These are phyloP conservation scores for Talaromyces sp. DNA, from an alignment of 2,329 filamentous ascomycete species.

Conservation along the genomic window DNA sequence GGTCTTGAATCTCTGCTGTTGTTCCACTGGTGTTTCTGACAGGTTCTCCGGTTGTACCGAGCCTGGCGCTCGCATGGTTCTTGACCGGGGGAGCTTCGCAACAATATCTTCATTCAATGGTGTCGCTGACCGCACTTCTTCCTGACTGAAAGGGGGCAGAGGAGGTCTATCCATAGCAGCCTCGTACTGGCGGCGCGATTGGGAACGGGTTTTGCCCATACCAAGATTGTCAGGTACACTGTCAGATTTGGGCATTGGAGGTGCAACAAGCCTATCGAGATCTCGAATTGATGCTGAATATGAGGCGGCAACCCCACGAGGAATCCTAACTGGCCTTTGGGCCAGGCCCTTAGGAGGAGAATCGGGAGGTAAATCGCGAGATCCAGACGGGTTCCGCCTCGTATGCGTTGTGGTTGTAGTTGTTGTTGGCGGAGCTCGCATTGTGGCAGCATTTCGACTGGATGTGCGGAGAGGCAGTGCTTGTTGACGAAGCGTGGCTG, in stretches of 20 bases:
- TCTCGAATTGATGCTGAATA: slow-evolving; percentile 37
- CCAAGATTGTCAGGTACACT: slow-evolving; percentile 35
- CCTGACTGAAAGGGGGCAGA: slow-evolving; percentile 22
- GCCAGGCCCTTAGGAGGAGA: slow-evolving; percentile 35
- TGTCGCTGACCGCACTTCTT: slow-evolving; percentile 26
- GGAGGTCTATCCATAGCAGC: slow-evolving; percentile 27
- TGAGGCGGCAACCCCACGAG: slow-evolving; percentile 36
- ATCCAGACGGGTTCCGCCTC: slow-evolving; percentile 14
- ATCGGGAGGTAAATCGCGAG: slow-evolving; percentile 10
- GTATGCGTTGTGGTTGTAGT: slow-evolving; percentile 15
- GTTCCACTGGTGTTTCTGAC: slow-evolving; percentile 17
- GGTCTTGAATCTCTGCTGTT: slow-evolving; percentile 10
- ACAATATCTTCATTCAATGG: slow-evolving; percentile 12
- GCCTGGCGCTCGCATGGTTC: slow-evolving; percentile 13
- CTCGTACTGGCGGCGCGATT: slow-evolving; percentile 39
- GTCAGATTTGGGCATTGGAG: slow-evolving; percentile 33
- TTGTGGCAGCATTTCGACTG: slow-evolving; percentile 29
- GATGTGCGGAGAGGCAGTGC: slow-evolving; percentile 37
- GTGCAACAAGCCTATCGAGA: slow-evolving; percentile 28
- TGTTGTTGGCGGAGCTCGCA: slow-evolving; percentile 25
- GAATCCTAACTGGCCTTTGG: slow-evolving; percentile 41
- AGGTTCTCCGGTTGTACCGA: slow-evolving; percentile 14
- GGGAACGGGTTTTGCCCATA: slow-evolving; percentile 44
- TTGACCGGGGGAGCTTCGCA: background rate
- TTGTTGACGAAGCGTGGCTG: slow-evolving; percentile 49